Base-by-base conservation (phyloP, 331 rosid genomes). In the Telfairia occidentalis region DNA sequence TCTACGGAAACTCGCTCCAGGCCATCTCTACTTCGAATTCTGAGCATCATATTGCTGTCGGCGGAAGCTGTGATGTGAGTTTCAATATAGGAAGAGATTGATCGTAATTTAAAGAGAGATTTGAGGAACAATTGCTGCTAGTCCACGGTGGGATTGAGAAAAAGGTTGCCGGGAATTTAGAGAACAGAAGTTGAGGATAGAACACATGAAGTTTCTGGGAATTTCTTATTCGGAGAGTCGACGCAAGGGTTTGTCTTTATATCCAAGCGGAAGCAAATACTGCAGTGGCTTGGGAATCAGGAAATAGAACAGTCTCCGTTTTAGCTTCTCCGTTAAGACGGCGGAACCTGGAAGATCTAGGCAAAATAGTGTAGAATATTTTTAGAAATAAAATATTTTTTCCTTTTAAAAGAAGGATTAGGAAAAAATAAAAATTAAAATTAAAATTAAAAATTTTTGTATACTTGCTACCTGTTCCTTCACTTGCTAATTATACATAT, bases 11-110 rank as follows among this genome's bases (percentile, higher is more conserved):
- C 84, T 35, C 98, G 85, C 81, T 92, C 97, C 2, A 90, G 81
- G 34, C 98, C 98, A 53, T 92, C 98, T 40, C 97, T 79, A 90
- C 98, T 92, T 72, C 98, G 90, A 38, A 92, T 83, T 84, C 98
- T 71, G 53, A 92, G 88, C 93, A 92, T 85, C 98, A 92, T 89
- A 78, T 65, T 79, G 60, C 23, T 19, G 77, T 7, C 77, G 77
- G 35, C 49, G 49, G 21, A 7, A 34, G 23, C 34, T 7, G 24
- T 18, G 2, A 29, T 23, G 49, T 26, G 53, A 24, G 9, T 23
- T 35, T 55, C 54, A n/a, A n/a, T 37, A 1, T 9, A 30, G 32
- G 30, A 53, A 30, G 46, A 40, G 75, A 50, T 29, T 35, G 76
- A 35, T 50, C 19, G 76, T 16, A 9, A 1, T 15, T 29, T 19